phyloP scores from a whole-genome alignment of 106 monocot genomes.

The Chionographis japonica region DNA sequence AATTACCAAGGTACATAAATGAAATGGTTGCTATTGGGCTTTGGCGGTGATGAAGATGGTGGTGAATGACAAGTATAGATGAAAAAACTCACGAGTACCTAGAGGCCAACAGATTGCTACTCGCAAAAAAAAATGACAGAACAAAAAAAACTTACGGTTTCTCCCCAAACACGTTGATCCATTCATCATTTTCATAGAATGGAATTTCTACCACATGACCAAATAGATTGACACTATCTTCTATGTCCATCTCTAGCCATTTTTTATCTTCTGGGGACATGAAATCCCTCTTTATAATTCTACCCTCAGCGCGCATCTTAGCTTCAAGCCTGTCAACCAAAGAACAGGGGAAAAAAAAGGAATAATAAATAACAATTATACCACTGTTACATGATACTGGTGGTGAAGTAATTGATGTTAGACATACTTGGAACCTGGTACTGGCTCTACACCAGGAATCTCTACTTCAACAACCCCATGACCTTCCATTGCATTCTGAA shows the following conservation, averaged over 20 bases:
- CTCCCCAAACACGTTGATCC: constrained; percentile 55
- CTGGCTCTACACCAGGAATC: constrained; percentile 70
- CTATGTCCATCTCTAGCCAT: constrained; percentile 87
- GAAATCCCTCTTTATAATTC: constrained; percentile 63
- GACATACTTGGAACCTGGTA: constrained; percentile 77
- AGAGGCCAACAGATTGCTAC: neutral
- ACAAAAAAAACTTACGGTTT: constrained; percentile 63
- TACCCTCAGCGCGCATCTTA: constrained; percentile 78
- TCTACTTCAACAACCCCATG: constrained; percentile 87
- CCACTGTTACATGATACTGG: neutral
- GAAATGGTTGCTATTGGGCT: no score
- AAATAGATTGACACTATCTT: constrained; percentile 49
- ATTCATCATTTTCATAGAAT: constrained; percentile 78
- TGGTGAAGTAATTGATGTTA: neutral
- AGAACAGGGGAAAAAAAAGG: neutral
- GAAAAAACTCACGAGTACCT: neutral
- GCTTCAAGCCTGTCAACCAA: constrained; percentile 58
- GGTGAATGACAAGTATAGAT: neutral
- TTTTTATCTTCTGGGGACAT: constrained; percentile 64
- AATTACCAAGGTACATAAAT: no score
- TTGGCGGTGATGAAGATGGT: no score
- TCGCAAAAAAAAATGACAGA: neutral
- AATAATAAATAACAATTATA: neutral
- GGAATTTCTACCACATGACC: constrained; percentile 46
- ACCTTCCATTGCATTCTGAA: constrained; percentile 81